Conservation (phyloP, 352 stramenopile genomes). For the Globisporangium barbulae region DNA sequence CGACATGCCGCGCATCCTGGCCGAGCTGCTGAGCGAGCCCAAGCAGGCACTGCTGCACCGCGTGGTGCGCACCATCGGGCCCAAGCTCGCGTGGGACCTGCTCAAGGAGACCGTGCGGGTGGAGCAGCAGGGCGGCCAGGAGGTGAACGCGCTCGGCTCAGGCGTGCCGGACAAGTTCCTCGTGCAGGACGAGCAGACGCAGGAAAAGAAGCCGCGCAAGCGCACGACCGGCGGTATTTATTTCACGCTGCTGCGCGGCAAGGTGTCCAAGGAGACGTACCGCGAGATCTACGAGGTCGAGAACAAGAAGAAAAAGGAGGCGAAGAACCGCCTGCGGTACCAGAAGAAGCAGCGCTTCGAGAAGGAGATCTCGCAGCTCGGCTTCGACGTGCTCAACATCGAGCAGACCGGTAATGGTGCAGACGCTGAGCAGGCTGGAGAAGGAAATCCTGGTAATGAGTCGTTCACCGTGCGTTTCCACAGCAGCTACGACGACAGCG, state of each 20-base stretch:
- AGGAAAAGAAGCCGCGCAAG: constrained; percentile 42
- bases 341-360: constrained; percentile 60
- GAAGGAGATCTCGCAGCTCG: constrained; percentile 48
- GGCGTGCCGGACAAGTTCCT: constrained; percentile 50
- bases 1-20: constrained; percentile 54
- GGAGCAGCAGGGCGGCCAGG: constrained; percentile 54
- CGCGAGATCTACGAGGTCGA: constrained; percentile 76
- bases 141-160: constrained; percentile 46
- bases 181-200: constrained; percentile 31
- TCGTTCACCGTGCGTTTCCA: background rate
- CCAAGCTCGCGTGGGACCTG: constrained; percentile 57
- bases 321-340: constrained; percentile 49
- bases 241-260: constrained; percentile 59
- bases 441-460: background rate
- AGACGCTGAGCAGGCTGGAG: background rate
- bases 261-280: constrained; percentile 66
- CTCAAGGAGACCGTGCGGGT: constrained; percentile 65
- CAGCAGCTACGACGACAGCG: background rate
- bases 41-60: constrained; percentile 70
- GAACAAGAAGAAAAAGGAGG: constrained; percentile 68
- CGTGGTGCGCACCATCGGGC: constrained; percentile 62
- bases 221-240: constrained; percentile 72
- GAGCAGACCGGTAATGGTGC: background rate
- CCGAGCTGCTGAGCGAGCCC: constrained; percentile 57
- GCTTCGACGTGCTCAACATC: constrained; percentile 52